A percentile compares a stretch with the other conserved stretches of the same genome.
These are phyloP conservation scores for Cucurbita moschata DNA, from an alignment of 306 rosid genomes.

Conservation along the genomic window DNA sequence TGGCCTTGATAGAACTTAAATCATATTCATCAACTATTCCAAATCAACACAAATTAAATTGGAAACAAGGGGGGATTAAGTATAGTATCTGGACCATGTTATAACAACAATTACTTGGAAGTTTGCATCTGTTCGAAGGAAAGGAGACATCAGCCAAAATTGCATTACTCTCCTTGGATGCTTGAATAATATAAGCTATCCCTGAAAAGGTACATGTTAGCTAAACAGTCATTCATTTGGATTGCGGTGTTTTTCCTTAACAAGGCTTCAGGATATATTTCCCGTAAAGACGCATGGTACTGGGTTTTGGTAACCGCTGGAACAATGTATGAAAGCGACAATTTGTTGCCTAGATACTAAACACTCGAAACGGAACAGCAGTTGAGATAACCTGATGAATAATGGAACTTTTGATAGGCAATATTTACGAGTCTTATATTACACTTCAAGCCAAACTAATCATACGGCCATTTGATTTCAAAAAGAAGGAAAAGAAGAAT, in stretches of 20 bases:
- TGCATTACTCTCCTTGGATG: background rate
- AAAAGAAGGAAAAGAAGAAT: background rate
- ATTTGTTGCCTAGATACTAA: background rate
- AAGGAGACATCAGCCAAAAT: background rate
- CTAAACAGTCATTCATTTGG: background rate
- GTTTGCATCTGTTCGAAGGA: background rate
- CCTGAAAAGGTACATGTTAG: background rate
- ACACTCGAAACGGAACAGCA: background rate
- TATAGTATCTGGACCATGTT: background rate
- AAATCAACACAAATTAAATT: background rate
- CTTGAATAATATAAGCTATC: background rate
- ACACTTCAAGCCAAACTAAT: constrained; percentile 18
- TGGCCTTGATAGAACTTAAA: background rate
- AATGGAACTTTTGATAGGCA: constrained; percentile 2
- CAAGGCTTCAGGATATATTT: background rate
- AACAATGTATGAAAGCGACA: background rate
- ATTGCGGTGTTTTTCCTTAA: background rate
- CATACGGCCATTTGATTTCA: background rate
- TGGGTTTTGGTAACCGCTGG: background rate
- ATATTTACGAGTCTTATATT: constrained; percentile 12
- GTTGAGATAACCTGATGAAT: constrained; percentile 11
- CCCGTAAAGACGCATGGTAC: background rate
- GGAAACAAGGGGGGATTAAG: background rate
- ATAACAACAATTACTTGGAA: background rate
- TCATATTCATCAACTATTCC: background rate